Percentiles rank a stretch among this genome's conserved stretches.
phyloP scores from a whole-genome alignment of 225 moss, liverwort and hornwort genomes.

The Marchantia polymorpha region DNA sequence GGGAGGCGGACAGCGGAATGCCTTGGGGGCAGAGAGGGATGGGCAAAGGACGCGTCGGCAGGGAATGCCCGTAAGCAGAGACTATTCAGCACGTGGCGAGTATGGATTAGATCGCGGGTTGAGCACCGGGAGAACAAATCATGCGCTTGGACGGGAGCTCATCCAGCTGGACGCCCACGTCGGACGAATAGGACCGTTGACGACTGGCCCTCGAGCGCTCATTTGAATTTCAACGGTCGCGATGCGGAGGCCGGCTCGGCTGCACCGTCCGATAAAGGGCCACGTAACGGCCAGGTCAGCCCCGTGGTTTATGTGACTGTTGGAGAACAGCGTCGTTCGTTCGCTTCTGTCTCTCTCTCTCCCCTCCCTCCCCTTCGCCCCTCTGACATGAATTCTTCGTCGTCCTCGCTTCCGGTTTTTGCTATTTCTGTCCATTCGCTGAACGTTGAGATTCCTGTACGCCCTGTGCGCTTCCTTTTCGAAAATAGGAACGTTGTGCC shows the following conservation, averaged over 20 bases:
- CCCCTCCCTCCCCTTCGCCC: too few relatives aligned
- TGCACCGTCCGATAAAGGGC: neutral
- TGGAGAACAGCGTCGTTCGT: too few relatives aligned
- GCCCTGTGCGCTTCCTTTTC: too few relatives aligned
- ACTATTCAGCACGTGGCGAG: neutral
- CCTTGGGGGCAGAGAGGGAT: neutral
- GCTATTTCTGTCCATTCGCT: too few relatives aligned
- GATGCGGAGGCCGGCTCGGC: neutral
- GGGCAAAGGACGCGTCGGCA: constrained; percentile 9
- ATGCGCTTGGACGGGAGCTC: neutral
- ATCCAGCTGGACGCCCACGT: constrained; percentile 16
- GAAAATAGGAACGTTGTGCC: too few relatives aligned
- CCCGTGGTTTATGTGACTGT: neutral
- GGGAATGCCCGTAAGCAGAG: neutral
- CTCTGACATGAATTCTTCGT: too few relatives aligned
- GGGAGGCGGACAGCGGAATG: neutral
- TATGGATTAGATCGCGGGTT: neutral
- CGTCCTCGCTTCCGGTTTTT: too few relatives aligned
- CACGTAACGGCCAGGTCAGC: constrained; percentile 9
- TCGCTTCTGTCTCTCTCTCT: too few relatives aligned
- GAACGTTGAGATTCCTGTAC: too few relatives aligned
- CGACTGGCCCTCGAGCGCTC: neutral
- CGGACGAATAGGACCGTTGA: constrained; percentile 41
- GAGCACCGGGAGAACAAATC: neutral
- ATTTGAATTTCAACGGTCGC: constrained; percentile 38